Percentiles rank a stretch among this genome's conserved stretches.
Conservation (phyloP, 2,329 filamentous ascomycete species). For the Phaeosphaeria sp. region DNA sequence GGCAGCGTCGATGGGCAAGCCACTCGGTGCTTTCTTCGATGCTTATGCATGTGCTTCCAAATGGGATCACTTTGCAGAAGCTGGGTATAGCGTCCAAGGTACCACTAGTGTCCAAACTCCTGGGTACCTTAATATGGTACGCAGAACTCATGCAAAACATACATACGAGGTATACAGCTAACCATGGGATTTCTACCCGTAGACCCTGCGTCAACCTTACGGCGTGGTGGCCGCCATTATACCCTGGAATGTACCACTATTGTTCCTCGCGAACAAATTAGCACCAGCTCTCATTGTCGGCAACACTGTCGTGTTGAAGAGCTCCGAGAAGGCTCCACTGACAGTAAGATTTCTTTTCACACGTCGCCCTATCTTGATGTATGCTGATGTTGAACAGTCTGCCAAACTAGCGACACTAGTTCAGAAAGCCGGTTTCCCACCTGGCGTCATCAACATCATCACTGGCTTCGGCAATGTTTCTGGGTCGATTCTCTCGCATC, state of each 20-base stretch:
- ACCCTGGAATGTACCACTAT: slow-evolving; percentile 57
- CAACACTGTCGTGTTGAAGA: slow-evolving; percentile 45
- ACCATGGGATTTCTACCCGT: background rate
- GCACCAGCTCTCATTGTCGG: slow-evolving; percentile 43
- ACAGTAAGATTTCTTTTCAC: slow-evolving; percentile 68
- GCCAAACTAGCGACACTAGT: slow-evolving; percentile 82
- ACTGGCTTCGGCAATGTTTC: slow-evolving; percentile 81
- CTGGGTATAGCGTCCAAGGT: slow-evolving; percentile 78
- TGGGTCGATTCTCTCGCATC: slow-evolving; percentile 78
- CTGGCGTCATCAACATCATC: slow-evolving; percentile 81
- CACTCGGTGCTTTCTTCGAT: slow-evolving; percentile 77
- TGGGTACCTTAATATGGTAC: slow-evolving; percentile 59
- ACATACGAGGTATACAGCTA: background rate
- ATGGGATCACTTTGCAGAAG: slow-evolving; percentile 78
- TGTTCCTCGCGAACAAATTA: slow-evolving; percentile 36
- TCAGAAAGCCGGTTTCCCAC: slow-evolving; percentile 79
- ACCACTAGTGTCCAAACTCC: slow-evolving; percentile 68
- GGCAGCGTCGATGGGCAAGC: slow-evolving; percentile 86
- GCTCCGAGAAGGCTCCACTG: slow-evolving; percentile 61
- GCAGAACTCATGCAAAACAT: background rate
- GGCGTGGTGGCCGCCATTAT: slow-evolving; percentile 83
- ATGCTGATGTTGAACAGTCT: slow-evolving; percentile 69
- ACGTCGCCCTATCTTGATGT: background rate
- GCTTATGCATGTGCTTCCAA: slow-evolving; percentile 80
- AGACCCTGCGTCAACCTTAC: slow-evolving; percentile 76